A percentile compares a stretch with the other conserved stretches of the same genome.
phyloP scores from a whole-genome alignment of 352 stramenopile species.

The Phytophthora cryptogea region DNA sequence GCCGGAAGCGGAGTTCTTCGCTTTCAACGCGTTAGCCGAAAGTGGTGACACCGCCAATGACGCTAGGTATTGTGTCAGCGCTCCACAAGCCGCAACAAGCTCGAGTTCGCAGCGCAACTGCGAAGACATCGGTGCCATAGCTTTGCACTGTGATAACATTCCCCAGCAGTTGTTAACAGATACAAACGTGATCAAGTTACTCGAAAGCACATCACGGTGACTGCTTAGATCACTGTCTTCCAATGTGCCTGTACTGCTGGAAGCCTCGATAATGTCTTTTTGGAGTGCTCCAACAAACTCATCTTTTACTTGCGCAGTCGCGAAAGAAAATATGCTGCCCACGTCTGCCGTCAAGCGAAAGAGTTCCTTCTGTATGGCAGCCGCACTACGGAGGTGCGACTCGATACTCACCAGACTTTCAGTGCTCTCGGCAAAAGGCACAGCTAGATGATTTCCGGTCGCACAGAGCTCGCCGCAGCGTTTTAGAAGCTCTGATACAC shows the following conservation, averaged over 20 bases:
- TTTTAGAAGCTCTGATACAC: constrained; percentile 24
- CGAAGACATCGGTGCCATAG: constrained; percentile 17
- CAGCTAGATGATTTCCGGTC: constrained; percentile 3
- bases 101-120: constrained; percentile 39
- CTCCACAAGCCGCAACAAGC: constrained; percentile 52
- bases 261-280: constrained; percentile 23
- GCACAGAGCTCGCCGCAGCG: constrained; percentile 13
- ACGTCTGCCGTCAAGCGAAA: constrained; percentile 58
- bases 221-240: constrained; percentile 1
- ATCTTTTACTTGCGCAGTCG: constrained; percentile 38
- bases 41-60: constrained; percentile 37
- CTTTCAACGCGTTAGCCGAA: constrained; percentile 8
- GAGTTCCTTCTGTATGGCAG: constrained; percentile 51
- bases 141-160: constrained; percentile 47
- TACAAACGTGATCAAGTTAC: constrained; percentile 61
- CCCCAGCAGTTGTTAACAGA: constrained; percentile 62
- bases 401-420: constrained; percentile 24
- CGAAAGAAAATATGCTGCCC: constrained; percentile 49
- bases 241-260: constrained; percentile 2
- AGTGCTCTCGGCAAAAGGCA: constrained; percentile 25
- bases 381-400: constrained; percentile 21
- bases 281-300: constrained; percentile 37
- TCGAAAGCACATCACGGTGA: constrained; percentile 18
- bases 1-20: constrained; percentile 9
- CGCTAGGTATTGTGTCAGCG: constrained; percentile 52